Conservation (phyloP, 2,329 filamentous ascomycete genomes). For the Paracamarosporium sp. region DNA sequence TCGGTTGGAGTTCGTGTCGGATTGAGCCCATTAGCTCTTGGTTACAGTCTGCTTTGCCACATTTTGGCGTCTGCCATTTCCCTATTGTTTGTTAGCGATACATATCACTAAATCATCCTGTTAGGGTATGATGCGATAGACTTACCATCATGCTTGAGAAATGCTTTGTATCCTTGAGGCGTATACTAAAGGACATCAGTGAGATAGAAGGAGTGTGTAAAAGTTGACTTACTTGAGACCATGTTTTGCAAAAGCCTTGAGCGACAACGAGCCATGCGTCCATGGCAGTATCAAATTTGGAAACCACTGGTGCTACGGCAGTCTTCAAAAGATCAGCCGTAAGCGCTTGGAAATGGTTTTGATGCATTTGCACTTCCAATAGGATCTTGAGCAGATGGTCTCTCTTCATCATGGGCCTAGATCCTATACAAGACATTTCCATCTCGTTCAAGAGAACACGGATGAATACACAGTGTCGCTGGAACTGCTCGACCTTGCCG, state of each 20-base stretch:
- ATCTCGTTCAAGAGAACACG: conserved; percentile 1
- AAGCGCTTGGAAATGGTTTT: neutral
- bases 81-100: neutral
- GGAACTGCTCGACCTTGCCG: neutral
- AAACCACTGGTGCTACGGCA: neutral
- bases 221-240: neutral
- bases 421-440: conserved; percentile 4
- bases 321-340: neutral
- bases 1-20: neutral
- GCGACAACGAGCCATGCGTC: neutral
- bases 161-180: neutral
- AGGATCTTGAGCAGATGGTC: conserved; percentile 8
- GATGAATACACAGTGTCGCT: neutral
- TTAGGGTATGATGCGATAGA: too few relatives aligned
- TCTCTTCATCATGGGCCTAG: conserved; percentile 9
- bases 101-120: too few relatives aligned
- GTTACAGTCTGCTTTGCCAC: neutral
- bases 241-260: neutral
- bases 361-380: neutral
- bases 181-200: neutral
- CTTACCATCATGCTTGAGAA: conserved; percentile 4
- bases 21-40: neutral
- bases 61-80: neutral
- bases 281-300: neutral
- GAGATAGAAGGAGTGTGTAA: too few relatives aligned